phyloP scores from a whole-genome alignment of 768 basidiomycete genomes.

The Russula compacta region DNA sequence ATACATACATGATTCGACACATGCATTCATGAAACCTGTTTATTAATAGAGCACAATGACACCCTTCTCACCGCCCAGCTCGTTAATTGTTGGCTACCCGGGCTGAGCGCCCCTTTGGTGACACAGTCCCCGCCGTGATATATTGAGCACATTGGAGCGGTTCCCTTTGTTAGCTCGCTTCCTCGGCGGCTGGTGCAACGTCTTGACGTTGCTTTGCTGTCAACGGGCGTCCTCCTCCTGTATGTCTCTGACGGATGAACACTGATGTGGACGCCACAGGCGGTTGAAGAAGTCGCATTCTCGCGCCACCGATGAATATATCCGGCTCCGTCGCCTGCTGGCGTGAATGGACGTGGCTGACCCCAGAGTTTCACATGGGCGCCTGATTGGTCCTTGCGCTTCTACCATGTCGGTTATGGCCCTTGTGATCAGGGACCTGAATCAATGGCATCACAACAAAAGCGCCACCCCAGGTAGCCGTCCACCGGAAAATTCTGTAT shows the following conservation, averaged over 20 bases:
- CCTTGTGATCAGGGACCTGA: slow-evolving; percentile 17
- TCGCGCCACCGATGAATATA: neutral
- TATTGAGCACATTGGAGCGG: slow-evolving; percentile 2
- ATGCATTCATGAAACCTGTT: slow-evolving; percentile 17
- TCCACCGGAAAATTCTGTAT: too few species aligned
- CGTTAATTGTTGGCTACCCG: neutral
- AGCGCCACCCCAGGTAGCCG: neutral
- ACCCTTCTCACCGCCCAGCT: slow-evolving; percentile 3
- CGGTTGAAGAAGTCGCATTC: neutral
- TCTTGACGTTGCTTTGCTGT: neutral
- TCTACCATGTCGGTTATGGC: neutral
- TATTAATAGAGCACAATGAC: slow-evolving; percentile 17
- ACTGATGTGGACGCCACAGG: slow-evolving; percentile 7
- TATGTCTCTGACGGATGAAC: neutral
- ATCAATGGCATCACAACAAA: neutral
- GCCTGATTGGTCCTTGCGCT: slow-evolving; percentile 9
- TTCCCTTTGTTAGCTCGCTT: neutral
- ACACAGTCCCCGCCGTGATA: neutral
- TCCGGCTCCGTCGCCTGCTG: slow-evolving; percentile 11
- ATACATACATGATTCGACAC: slow-evolving; percentile 16
- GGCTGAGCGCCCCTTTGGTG: neutral
- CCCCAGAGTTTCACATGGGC: slow-evolving; percentile 12
- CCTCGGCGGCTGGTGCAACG: slow-evolving; percentile 4
- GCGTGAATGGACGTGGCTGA: neutral
- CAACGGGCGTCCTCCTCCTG: neutral